Base-by-base conservation (phyloP, 805 yeast species). In the Monosporozyma unispora region DNA sequence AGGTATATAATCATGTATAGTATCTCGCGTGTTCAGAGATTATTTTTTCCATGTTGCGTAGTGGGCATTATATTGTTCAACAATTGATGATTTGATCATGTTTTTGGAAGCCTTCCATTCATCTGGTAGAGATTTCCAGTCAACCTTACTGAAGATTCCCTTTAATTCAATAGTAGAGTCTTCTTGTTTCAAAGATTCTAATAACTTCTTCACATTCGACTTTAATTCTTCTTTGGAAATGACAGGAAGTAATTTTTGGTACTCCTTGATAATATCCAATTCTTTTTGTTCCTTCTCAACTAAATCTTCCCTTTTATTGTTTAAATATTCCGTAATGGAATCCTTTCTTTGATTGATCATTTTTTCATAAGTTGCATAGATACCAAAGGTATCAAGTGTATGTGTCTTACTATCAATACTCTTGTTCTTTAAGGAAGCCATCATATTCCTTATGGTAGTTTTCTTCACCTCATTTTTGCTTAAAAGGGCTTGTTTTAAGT, bases 211-310 rank as follows among this genome's bases (percentile, higher is more conserved):
- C 3, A 73, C 70, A 38, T 63, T 66, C 1, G 49, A 48, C 29
- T 70, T 71, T 31, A 76, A 54, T 45, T 76, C 76, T 44, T 69
- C 77, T 33, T 69, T 70, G 3, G 77, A 64, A 0, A 82, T 74
- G 16, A 79, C 74, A 8, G 80, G 78, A 21, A 81, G 61, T 27
- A 63, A 55, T 1, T 51, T 45, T 44, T 73, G 56, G 46, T 78
- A 73, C 14, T 59, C 55, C 25, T 72, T 55, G 40, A 81, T 70
- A 31, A 78, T 59, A 0, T 52, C 62, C 27, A 73, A 57, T 62
- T 81, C 84, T 18, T 63, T 59, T 21, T 61, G 55, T 63, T 81
- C 87, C 48, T 72, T 73, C n/a, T 70, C 75, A 1, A 74, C 81
- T 51, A 81, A 64, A 52, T 81, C 86, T 2, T 57, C 61, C 54